These are phyloP conservation scores for Nakazawaea wyomingensis DNA, from an alignment of 805 yeast genomes.

Conservation along the genomic window DNA sequence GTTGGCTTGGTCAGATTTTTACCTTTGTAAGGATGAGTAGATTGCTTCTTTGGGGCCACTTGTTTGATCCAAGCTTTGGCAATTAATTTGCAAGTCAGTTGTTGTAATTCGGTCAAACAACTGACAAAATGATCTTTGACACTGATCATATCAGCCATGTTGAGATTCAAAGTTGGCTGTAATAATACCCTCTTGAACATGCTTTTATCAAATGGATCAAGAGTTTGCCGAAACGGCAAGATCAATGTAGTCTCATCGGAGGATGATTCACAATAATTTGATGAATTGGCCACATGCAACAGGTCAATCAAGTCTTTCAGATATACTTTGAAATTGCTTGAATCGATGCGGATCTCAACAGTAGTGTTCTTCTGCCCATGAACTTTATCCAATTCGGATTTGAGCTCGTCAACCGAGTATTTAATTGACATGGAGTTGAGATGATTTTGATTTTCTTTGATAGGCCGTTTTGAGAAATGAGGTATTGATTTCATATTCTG, in stretches of 20 bases:
- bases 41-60: slow-evolving; percentile 64
- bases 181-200: not conserved
- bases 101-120: slow-evolving; percentile 38
- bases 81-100: slow-evolving; percentile 51
- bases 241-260: not conserved
- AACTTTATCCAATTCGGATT: not conserved
- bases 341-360: not conserved
- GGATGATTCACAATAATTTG: not conserved
- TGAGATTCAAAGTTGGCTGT: not conserved
- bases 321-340: not conserved
- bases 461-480: not conserved
- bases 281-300: not conserved
- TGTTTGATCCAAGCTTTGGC: slow-evolving; percentile 65
- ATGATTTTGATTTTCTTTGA: no score
- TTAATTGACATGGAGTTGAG: not conserved
- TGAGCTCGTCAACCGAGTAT: slow-evolving; percentile 2
- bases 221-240: not conserved
- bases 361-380: not conserved
- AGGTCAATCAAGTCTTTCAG: not conserved
- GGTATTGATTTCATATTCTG: not conserved
- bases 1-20: slow-evolving; percentile 46
- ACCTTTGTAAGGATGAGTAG: slow-evolving; percentile 54
- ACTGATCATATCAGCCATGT: slow-evolving; percentile 13
- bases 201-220: not conserved
- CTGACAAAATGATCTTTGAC: slow-evolving; percentile 20